A percentile compares a stretch with the other conserved stretches of the same genome.
Evolutionary conservation across 441 rosid species (phyloP).

Genomic region (Erysimum pusillum): DNA sequence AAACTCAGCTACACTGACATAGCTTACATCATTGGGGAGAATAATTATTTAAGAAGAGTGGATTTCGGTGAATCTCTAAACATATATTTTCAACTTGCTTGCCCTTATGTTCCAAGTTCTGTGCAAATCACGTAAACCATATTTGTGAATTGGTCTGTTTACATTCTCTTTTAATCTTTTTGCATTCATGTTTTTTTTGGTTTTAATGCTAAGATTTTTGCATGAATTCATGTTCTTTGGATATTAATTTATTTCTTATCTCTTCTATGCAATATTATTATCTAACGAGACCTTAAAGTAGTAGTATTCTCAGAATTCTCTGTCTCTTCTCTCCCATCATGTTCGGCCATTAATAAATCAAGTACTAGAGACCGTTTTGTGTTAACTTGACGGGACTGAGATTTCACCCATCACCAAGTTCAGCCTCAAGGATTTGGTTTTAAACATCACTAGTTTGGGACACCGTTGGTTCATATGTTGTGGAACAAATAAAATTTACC

Average conservation of each 20-base stretch:
- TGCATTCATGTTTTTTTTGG: no score
- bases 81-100: background rate
- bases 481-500: background rate
- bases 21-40: slow-evolving; percentile 14
- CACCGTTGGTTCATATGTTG: background rate
- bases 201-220: no score
- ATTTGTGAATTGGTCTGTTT: no score
- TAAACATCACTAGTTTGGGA: slow-evolving; percentile 2
- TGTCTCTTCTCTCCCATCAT: no score
- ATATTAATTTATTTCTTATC: no score
- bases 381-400: background rate
- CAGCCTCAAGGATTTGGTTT: background rate
- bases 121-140: background rate
- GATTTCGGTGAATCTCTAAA: background rate
- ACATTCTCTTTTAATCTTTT: no score
- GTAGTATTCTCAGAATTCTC: no score
- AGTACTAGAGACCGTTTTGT: background rate
- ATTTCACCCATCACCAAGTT: background rate
- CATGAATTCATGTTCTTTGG: no score
- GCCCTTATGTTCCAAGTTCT: slow-evolving; percentile 7
- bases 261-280: no score
- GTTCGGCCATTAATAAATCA: no score
- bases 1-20: no score
- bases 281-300: no score
- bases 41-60: background rate